phyloP scores from a whole-genome alignment of 106 monocot species.

The Dendrobium nobile region DNA sequence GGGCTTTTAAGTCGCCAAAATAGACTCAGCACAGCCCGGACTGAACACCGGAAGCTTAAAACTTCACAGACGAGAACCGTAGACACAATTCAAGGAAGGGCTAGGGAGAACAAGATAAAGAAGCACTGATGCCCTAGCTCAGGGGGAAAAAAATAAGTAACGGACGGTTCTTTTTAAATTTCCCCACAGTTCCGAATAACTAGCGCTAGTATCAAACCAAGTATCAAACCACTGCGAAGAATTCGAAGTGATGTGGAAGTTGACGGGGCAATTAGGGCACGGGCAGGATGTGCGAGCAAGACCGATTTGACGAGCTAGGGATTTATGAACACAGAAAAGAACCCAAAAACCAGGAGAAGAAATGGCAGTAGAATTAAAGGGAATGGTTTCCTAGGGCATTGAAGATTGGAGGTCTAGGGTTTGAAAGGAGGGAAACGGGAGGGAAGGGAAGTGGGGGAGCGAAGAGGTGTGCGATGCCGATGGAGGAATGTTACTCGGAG shows the following conservation, averaged over 20 bases:
- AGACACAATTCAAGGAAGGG: background rate
- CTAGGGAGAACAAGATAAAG: background rate
- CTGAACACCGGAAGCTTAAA: background rate
- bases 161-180: slow-evolving; percentile 7
- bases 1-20: slow-evolving; percentile 6
- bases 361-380: background rate
- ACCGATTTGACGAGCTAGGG: background rate
- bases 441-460: slow-evolving; percentile 4
- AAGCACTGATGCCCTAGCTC: slow-evolving; percentile 26
- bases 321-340: background rate
- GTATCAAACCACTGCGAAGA: background rate
- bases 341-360: background rate
- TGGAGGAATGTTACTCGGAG: background rate
- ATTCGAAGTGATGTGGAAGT: background rate
- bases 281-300: background rate
- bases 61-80: background rate
- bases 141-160: background rate
- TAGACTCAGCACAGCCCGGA: background rate
- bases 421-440: slow-evolving; percentile 21
- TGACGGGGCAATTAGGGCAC: slow-evolving; percentile 19
- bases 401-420: slow-evolving; percentile 14
- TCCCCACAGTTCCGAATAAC: background rate
- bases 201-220: background rate
- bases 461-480: background rate
- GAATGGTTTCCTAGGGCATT: slow-evolving; percentile 11